These are phyloP conservation scores for Yarrowia galli DNA, from an alignment of 1,139 yeast genomes.

Conservation along the genomic window DNA sequence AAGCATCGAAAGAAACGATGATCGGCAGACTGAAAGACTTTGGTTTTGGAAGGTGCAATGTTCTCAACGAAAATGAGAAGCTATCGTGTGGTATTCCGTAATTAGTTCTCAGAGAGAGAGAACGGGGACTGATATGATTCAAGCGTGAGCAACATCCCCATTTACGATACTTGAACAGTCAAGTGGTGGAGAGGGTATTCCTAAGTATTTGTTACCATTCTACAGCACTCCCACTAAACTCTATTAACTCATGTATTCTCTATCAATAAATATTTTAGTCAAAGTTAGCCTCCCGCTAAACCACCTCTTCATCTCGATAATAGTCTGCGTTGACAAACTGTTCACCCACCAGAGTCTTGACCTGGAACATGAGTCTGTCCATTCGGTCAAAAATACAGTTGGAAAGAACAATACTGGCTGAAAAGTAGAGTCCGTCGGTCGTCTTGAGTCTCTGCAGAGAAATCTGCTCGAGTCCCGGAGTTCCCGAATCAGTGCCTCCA, in stretches of 20 bases:
- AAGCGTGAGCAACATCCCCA: no score
- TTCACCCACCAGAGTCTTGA: conserved; percentile 49
- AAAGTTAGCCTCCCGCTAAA: not conserved
- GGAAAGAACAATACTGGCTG: conserved; percentile 45
- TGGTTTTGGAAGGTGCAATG: no score
- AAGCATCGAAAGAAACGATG: no score
- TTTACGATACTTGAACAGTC: no score
- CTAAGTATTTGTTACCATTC: no score
- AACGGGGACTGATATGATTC: no score
- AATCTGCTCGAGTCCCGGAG: conserved; percentile 3
- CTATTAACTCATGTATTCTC: not conserved
- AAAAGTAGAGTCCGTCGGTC: conserved; percentile 44
- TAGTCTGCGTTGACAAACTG: conserved; percentile 44
- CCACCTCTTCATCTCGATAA: conserved; percentile 15
- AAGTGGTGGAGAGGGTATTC: no score
- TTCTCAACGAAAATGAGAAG: no score
- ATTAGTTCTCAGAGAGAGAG: no score
- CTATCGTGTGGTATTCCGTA: no score
- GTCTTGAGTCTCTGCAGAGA: conserved; percentile 39
- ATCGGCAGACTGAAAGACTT: no score
- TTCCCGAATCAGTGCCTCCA: conserved; percentile 23
- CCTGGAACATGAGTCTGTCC: conserved; percentile 45
- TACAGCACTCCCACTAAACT: no score
- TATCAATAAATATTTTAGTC: conserved; percentile 1
- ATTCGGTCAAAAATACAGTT: conserved; percentile 46